phyloP scores from a whole-genome alignment of 768 basidiomycete species.

The Cystobasidium ongulense region DNA sequence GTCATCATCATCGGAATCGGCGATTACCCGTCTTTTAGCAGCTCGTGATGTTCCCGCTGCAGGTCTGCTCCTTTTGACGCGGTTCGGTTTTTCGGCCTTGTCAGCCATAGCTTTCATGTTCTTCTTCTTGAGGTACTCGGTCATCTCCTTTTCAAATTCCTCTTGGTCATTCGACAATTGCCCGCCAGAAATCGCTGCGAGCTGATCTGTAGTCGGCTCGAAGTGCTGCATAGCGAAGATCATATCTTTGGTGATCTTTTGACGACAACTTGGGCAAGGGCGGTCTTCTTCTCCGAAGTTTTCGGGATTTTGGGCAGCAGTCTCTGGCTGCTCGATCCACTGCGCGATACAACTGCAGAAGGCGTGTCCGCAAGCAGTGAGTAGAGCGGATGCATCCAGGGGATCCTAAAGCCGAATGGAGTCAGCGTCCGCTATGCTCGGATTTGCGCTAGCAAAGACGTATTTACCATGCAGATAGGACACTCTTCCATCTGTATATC shows the following conservation, averaged over 20 bases:
- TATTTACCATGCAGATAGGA: not conserved
- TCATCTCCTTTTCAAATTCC: not conserved
- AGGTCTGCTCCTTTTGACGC: not conserved
- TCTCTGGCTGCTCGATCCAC: not conserved
- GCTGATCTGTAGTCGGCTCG: not conserved
- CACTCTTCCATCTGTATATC: not conserved
- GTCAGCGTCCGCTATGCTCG: no score
- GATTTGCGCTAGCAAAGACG: not conserved
- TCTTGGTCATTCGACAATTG: not conserved
- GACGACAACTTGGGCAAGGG: not conserved
- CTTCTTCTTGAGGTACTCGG: not conserved
- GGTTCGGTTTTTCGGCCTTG: not conserved
- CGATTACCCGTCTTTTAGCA: not conserved
- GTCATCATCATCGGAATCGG: conserved; percentile 3
- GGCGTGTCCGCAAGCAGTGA: not conserved
- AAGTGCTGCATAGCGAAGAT: not conserved
- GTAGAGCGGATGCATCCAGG: not conserved
- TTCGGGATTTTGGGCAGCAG: not conserved
- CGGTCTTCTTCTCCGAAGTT: not conserved
- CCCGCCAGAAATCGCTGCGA: not conserved
- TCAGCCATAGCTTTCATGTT: not conserved
- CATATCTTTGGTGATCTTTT: not conserved
- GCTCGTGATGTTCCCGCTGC: not conserved
- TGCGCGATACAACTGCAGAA: not conserved
- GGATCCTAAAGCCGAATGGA: no score